Conservation (phyloP, 176 grass and related monocot genomes). For the Zea luxurians region DNA sequence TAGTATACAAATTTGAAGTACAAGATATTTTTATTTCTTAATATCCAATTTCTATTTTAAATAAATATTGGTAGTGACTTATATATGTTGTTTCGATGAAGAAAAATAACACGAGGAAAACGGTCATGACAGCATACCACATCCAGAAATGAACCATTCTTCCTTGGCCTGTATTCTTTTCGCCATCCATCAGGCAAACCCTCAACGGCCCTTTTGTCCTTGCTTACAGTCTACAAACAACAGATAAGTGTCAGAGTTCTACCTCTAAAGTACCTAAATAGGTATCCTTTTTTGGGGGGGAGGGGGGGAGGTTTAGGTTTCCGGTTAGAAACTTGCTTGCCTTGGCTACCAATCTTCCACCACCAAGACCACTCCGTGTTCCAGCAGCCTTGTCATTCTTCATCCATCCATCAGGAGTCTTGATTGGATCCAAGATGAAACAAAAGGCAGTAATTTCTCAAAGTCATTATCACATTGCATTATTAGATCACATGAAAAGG, state of each 20-base stretch:
- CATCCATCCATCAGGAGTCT: slow-evolving; percentile 22
- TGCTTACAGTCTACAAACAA: slow-evolving; percentile 36
- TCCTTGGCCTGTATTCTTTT: slow-evolving; percentile 54
- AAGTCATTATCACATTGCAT: not conserved
- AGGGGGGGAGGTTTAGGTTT: not conserved
- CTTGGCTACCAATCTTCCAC: not conserved
- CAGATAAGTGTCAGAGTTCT: slow-evolving; percentile 12
- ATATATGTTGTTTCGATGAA: slow-evolving; percentile 3
- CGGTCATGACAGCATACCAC: slow-evolving; percentile 33
- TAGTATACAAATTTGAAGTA: not conserved
- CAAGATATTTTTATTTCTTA: slow-evolving; percentile 1
- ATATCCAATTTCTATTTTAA: not conserved
- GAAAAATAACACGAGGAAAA: slow-evolving; percentile 4
- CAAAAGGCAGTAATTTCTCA: not conserved
- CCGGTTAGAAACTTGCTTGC: not conserved
- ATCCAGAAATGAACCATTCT: slow-evolving; percentile 34
- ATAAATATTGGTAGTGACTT: not conserved
- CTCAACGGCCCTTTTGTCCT: slow-evolving; percentile 4
- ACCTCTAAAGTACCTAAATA: not conserved
- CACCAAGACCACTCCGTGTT: not conserved
- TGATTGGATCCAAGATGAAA: slow-evolving; percentile 36
- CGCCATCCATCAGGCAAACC: slow-evolving; percentile 57
- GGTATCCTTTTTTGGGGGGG: not conserved
- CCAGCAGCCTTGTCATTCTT: slow-evolving; percentile 14
- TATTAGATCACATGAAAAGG: slow-evolving; percentile 5